phyloP scores from a whole-genome alignment of 495 filamentous ascomycete species.

The Lineolata rhizophorae region DNA sequence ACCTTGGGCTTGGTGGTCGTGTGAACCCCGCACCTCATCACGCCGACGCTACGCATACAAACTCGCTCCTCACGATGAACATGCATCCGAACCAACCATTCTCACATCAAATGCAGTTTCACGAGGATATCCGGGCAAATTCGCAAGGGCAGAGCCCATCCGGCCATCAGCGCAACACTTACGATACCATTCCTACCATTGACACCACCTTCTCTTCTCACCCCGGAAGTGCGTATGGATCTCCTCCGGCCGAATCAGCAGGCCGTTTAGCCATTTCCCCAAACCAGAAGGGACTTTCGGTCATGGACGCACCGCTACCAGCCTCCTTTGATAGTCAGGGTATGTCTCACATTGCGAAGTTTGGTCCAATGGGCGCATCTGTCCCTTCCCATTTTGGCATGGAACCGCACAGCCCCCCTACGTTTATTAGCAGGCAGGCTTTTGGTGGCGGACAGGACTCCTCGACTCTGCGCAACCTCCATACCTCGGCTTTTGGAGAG shows the following conservation, averaged over 20 bases:
- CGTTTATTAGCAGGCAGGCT: too few relatives aligned
- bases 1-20: constrained; percentile 46
- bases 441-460: constrained; percentile 33
- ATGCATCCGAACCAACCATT: constrained; percentile 19
- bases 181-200: constrained; percentile 47
- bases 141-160: constrained; percentile 4
- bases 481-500: constrained; percentile 67
- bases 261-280: constrained; percentile 56
- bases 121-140: constrained; percentile 18
- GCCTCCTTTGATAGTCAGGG: constrained; percentile 95
- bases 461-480: constrained; percentile 57
- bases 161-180: constrained; percentile 9
- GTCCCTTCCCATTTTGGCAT: constrained; percentile 82
- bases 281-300: constrained; percentile 41
- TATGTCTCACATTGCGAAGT: constrained; percentile 71
- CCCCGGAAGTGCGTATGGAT: constrained; percentile 62
- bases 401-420: constrained; percentile 59
- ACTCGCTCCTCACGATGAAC: constrained; percentile 12
- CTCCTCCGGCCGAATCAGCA: constrained; percentile 47
- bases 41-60: neutral
- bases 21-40: constrained; percentile 34
- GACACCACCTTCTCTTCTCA: constrained; percentile 62
- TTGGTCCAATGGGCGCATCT: constrained; percentile 79
- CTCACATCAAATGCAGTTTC: too few relatives aligned
- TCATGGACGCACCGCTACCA: constrained; percentile 84